These are phyloP conservation scores for Teratosphaeria destructans DNA, from an alignment of 2,329 filamentous ascomycete genomes.

Conservation along the genomic window DNA sequence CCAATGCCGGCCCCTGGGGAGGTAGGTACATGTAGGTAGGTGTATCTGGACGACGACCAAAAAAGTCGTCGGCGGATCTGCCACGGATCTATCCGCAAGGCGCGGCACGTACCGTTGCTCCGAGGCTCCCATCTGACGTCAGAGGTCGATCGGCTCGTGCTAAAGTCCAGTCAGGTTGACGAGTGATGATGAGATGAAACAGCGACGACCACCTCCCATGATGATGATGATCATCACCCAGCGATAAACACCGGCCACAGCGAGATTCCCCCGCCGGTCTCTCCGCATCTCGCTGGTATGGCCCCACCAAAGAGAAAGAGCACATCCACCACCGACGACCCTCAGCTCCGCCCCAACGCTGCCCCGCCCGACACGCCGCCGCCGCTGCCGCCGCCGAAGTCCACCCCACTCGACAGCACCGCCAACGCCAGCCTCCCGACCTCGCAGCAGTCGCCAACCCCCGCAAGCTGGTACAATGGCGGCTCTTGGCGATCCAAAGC, in stretches of 20 bases:
- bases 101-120: background rate
- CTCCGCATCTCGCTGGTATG: background rate
- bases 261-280: background rate
- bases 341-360: constrained; percentile 1
- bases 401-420: background rate
- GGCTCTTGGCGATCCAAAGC: constrained; percentile 38
- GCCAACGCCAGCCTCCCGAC: background rate
- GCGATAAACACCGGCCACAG: background rate
- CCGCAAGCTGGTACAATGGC: constrained; percentile 34
- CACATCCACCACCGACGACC: constrained; percentile 8
- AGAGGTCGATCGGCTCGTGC: background rate
- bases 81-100: background rate
- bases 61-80: background rate
- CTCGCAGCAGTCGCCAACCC: background rate
- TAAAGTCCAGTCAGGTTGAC: background rate
- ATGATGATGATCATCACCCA: background rate
- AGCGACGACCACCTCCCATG: background rate
- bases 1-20: background rate
- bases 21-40: background rate
- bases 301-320: constrained; percentile 12
- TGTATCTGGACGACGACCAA: background rate
- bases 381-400: background rate
- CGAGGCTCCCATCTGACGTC: background rate
- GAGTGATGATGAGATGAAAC: background rate
- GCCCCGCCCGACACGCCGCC: background rate